A percentile compares a stretch with the other conserved stretches of the same genome.
These are phyloP conservation scores for Diaporthe ampelina DNA, from an alignment of 2,329 filamentous ascomycete genomes.

Conservation along the genomic window DNA sequence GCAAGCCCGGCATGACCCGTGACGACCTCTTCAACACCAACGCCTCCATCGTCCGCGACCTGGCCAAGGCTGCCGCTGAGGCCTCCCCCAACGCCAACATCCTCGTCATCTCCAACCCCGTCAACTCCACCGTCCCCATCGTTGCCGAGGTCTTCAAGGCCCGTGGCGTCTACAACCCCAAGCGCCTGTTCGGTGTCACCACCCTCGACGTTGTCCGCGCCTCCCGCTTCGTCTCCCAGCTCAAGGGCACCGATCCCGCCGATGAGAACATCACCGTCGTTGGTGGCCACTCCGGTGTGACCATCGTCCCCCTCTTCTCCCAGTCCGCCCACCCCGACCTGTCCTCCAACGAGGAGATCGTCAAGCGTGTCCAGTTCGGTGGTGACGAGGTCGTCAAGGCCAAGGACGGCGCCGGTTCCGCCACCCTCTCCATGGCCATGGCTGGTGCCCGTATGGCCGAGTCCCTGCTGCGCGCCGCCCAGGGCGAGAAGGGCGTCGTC, in stretches of 20 bases:
- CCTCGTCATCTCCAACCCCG: slow-evolving; percentile 98
- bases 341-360: slow-evolving; percentile 81
- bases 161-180: slow-evolving; percentile 97
- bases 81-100: slow-evolving; percentile 92
- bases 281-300: slow-evolving; percentile 97
- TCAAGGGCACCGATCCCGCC: slow-evolving; percentile 91
- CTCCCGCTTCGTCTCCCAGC: slow-evolving; percentile 95
- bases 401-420: slow-evolving; percentile 97
- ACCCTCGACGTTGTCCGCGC: slow-evolving; percentile 99
- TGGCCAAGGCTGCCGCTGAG: slow-evolving; percentile 94
- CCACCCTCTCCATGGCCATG: slow-evolving; percentile 99
- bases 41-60: slow-evolving; percentile 97
- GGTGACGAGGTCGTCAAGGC: slow-evolving; percentile 99
- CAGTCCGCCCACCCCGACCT: slow-evolving; percentile 92
- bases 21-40: slow-evolving; percentile 99
- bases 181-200: slow-evolving; percentile 99
- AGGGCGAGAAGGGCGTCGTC: slow-evolving; percentile 94
- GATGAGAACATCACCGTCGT: slow-evolving; percentile 96
- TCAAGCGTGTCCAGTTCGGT: slow-evolving; percentile 98
- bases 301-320: slow-evolving; percentile 97
- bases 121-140: slow-evolving; percentile 99
- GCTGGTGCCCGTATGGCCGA: slow-evolving; percentile 89
- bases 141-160: slow-evolving; percentile 97
- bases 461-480: slow-evolving; percentile 90
- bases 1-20: slow-evolving; percentile 99